A percentile compares a stretch with the other conserved stretches of the same genome.
phyloP scores from a whole-genome alignment of 495 filamentous ascomycete species.

The Podospora fimiseda region DNA sequence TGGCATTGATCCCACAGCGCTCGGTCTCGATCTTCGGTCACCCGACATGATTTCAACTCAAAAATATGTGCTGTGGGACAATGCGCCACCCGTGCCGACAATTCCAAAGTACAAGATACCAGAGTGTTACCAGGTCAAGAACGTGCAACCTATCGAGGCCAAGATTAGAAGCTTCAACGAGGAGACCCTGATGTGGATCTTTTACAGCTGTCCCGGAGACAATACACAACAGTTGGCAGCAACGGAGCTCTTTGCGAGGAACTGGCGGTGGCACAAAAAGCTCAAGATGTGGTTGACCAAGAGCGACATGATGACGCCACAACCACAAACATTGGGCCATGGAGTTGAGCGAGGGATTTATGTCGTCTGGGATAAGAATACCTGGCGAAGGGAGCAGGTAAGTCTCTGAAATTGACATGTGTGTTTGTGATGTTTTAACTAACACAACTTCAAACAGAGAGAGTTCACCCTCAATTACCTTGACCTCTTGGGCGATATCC shows the following conservation, averaged over 20 bases:
- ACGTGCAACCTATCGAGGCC: slow-evolving; percentile 70
- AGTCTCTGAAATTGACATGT: slow-evolving; percentile 23
- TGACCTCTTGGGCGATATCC: slow-evolving; percentile 28
- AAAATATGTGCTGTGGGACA: slow-evolving; percentile 62
- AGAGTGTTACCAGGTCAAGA: slow-evolving; percentile 79
- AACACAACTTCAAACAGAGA: slow-evolving; percentile 42
- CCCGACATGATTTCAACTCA: slow-evolving; percentile 50
- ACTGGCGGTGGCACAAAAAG: slow-evolving; percentile 91
- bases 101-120: slow-evolving; percentile 75
- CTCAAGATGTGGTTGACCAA: slow-evolving; percentile 87
- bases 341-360: slow-evolving; percentile 81
- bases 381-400: slow-evolving; percentile 79
- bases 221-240: slow-evolving; percentile 80
- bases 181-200: slow-evolving; percentile 90
- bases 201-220: slow-evolving; percentile 83
- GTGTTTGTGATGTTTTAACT: neutral
- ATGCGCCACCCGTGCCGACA: slow-evolving; percentile 59
- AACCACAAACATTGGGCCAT: slow-evolving; percentile 58
- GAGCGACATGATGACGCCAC: slow-evolving; percentile 67
- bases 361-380: slow-evolving; percentile 76
- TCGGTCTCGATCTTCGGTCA: slow-evolving; percentile 75
- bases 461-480: slow-evolving; percentile 76
- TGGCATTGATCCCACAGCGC: slow-evolving; percentile 68
- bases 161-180: slow-evolving; percentile 80
- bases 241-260: slow-evolving; percentile 67